Base-by-base conservation (phyloP, 495 filamentous ascomycete species). In the Aspergillus cavernicola region DNA sequence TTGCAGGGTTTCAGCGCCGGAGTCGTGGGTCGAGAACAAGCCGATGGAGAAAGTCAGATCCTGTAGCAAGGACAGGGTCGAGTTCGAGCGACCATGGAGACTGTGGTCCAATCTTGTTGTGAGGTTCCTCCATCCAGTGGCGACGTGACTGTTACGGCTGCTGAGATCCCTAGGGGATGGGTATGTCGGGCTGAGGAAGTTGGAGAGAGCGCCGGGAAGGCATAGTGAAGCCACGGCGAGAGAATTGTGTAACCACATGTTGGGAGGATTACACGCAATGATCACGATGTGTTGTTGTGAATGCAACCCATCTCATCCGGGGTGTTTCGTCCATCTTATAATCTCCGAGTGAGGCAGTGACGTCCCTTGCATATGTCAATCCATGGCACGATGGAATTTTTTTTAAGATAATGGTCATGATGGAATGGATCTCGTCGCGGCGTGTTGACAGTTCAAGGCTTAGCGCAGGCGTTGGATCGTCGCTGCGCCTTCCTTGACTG, bases 1-100 rank as follows among this genome's bases (percentile, higher is more conserved):
- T 58, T 78, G 75, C 3, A 76, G 58, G 8, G 36, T 52, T 20
- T 55, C 26, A 20, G 72, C 70, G 11, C 42, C 57, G 1, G 54
- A 28, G 48, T 76, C 72, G 44, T 72, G 65, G 1, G 71, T 43
- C 5, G 68, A 69, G 42, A 69, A 71, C 28, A 71, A 12, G 15
- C 66, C 72, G 11, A 68, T 44, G 4, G 75, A 78, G 54, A 78
- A 78, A 16, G 74, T 78, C 29, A 70, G 50, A 23, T 76, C 69
- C 36, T 66, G 60, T n/a, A 73, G 33, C 15, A 50, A 39, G 13
- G 58, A 49, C 3, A 65, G 28, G 5, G 41, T 36, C n/a, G 29
- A 15, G 28, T 29, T 47, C 37, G 20, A 28, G 13, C 10, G 20
- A 16, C 29, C n/a, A 18, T 44, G 31, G 7, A 61, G 31, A 18